Percentiles rank a stretch among this genome's conserved stretches.
Conservation (phyloP, 1,284 basidiomycete species). For the Cutaneotrichosporon sp. region DNA sequence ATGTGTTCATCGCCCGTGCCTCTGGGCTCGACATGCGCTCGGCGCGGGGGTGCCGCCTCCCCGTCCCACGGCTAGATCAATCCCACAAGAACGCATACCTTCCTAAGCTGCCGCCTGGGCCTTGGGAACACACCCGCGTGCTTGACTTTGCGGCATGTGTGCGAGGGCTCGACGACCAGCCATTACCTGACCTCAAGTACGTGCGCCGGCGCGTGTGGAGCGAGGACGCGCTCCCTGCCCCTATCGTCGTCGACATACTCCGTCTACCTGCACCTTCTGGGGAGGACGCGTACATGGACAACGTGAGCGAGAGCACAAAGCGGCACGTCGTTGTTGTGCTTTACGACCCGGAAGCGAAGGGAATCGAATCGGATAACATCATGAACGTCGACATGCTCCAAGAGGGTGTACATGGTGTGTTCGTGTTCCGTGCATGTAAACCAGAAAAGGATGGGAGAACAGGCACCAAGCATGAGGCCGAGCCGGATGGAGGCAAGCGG, state of each 20-base stretch:
- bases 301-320: not conserved
- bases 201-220: not conserved
- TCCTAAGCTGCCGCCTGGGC: not conserved
- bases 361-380: not conserved
- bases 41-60: not conserved
- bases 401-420: not conserved
- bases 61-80: not conserved
- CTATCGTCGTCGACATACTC: not conserved
- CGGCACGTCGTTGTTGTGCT: not conserved
- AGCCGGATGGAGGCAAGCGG: no score
- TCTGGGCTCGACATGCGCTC: not conserved
- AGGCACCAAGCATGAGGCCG: no score
- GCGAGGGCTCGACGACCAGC: not conserved
- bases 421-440: not conserved
- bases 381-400: not conserved
- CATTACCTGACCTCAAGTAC: not conserved
- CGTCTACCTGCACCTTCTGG: not conserved
- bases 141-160: not conserved
- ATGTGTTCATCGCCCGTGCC: not conserved
- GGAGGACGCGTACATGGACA: not conserved
- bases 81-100: not conserved
- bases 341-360: not conserved
- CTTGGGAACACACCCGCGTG: not conserved
- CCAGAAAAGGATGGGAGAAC: not conserved
- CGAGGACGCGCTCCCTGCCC: not conserved